Percentiles rank a stretch among this genome's conserved stretches.
Conservation (phyloP, 805 yeast species). For the Kodamaea leandrae region DNA sequence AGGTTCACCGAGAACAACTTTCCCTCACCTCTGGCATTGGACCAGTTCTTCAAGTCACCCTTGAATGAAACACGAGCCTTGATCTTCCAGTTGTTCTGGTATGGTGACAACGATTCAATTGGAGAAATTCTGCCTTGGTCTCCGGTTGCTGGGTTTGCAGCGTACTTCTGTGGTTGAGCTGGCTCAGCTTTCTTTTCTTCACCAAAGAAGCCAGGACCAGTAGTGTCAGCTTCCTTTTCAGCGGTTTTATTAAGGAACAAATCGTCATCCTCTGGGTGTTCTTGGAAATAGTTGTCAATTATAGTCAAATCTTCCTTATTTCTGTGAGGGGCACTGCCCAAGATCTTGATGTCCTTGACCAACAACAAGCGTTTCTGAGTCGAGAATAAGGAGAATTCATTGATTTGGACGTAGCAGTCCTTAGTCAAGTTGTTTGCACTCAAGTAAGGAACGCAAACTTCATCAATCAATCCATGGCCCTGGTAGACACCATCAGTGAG, state of each 20-base stretch:
- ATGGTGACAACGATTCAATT: constrained; percentile 87
- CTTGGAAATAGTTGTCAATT: constrained; percentile 56
- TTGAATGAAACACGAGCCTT: constrained; percentile 89
- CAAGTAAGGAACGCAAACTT: constrained; percentile 42
- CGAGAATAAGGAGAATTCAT: constrained; percentile 44
- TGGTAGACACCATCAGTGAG: constrained; percentile 39
- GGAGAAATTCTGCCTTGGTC: constrained; percentile 51
- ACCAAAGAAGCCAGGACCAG: constrained; percentile 12
- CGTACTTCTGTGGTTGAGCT: constrained; percentile 7
- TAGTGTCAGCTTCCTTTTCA: constrained; percentile 5
- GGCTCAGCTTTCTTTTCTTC: constrained; percentile 10
- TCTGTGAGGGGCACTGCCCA: constrained; percentile 36
- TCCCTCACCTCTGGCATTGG: constrained; percentile 84
- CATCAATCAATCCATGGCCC: constrained; percentile 38
- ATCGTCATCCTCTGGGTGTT: constrained; percentile 55
- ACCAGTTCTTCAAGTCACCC: constrained; percentile 85
- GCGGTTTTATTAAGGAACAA: constrained; percentile 16
- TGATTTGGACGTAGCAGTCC: constrained; percentile 40
- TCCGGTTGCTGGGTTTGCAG: constrained; percentile 6
- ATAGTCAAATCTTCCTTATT: constrained; percentile 37
- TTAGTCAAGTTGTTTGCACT: constrained; percentile 45
- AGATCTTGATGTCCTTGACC: constrained; percentile 46
- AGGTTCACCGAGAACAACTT: constrained; percentile 84
- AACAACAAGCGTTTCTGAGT: constrained; percentile 49
- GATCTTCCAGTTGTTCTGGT: constrained; percentile 86